phyloP scores from a whole-genome alignment of 2,329 filamentous ascomycete genomes.

The Epichloe sibirici region DNA sequence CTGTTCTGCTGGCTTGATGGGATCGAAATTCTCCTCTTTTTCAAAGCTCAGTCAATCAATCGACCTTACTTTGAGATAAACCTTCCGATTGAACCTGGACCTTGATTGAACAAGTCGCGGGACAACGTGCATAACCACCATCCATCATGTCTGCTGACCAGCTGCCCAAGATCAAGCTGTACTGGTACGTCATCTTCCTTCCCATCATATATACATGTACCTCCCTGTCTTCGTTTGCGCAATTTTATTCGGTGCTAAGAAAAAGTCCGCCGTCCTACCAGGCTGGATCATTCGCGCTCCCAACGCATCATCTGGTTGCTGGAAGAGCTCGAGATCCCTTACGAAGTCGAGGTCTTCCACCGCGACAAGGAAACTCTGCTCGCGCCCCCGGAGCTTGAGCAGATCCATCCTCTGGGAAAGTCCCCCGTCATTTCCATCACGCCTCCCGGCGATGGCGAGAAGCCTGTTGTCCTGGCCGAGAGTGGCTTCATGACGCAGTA shows the following conservation, averaged over 20 bases:
- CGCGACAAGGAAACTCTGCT: constrained; percentile 47
- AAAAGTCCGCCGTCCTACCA: constrained; percentile 21
- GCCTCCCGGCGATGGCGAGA: constrained; percentile 21
- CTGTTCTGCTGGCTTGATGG: neutral
- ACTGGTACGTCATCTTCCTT: constrained; percentile 38
- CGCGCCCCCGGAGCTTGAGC: constrained; percentile 65
- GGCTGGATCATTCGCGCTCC: constrained; percentile 73
- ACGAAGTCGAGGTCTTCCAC: constrained; percentile 71
- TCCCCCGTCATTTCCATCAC: constrained; percentile 64
- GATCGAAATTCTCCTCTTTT: neutral
- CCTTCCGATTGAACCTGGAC: neutral
- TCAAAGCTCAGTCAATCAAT: neutral
- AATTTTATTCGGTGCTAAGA: too few relatives aligned
- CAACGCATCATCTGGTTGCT: constrained; percentile 79
- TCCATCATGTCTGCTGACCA: neutral
- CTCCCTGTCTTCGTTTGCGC: neutral
- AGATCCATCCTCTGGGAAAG: constrained; percentile 77
- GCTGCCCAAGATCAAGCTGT: constrained; percentile 46
- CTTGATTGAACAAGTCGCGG: neutral
- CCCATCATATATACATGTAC: too few relatives aligned
- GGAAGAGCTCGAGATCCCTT: constrained; percentile 67
- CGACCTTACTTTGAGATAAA: neutral
- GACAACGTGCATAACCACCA: neutral
- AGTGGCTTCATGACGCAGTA: constrained; percentile 75
- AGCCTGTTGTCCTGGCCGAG: constrained; percentile 60